Evolutionary conservation across 345 rosid genomes (phyloP).

Genomic region (Euphorbia pulcherrima): DNA sequence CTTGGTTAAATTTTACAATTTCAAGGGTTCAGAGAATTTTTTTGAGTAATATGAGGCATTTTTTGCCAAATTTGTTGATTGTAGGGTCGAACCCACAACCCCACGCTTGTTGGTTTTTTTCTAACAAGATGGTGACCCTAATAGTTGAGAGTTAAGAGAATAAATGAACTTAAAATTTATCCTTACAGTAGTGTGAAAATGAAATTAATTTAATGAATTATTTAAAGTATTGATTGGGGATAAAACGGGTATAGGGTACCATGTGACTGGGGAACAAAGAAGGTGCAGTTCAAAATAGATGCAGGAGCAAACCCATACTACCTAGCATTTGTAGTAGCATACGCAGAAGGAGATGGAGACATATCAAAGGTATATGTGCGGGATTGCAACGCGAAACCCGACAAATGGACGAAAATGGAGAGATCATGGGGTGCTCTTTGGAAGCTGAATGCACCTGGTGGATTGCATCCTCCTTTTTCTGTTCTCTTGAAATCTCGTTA

Average conservation of each 20-base stretch:
- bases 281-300: slow-evolving; percentile 40
- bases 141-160: too few relatives aligned
- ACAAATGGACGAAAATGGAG: slow-evolving; percentile 41
- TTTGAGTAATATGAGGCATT: too few relatives aligned
- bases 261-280: slow-evolving; percentile 36
- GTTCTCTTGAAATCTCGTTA: slow-evolving; percentile 32
- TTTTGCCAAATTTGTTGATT: too few relatives aligned
- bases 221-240: too few relatives aligned
- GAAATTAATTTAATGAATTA: too few relatives aligned
- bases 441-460: slow-evolving; percentile 45
- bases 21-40: too few relatives aligned
- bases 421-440: slow-evolving; percentile 58
- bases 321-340: slow-evolving; percentile 41
- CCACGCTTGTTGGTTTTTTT: too few relatives aligned
- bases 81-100: too few relatives aligned
- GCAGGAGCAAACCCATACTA: slow-evolving; percentile 41
- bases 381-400: slow-evolving; percentile 11
- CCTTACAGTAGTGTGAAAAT: too few relatives aligned
- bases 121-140: too few relatives aligned
- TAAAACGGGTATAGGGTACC: slow-evolving; percentile 25
- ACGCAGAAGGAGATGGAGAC: slow-evolving; percentile 51
- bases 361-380: slow-evolving; percentile 28
- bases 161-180: too few relatives aligned
- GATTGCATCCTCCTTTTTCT: slow-evolving; percentile 41
- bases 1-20: too few relatives aligned